Evolutionary conservation across 257 asterid species (phyloP), one percentile per base, ranked within the genome.

Genomic region (Petunia axillaris): DNA sequence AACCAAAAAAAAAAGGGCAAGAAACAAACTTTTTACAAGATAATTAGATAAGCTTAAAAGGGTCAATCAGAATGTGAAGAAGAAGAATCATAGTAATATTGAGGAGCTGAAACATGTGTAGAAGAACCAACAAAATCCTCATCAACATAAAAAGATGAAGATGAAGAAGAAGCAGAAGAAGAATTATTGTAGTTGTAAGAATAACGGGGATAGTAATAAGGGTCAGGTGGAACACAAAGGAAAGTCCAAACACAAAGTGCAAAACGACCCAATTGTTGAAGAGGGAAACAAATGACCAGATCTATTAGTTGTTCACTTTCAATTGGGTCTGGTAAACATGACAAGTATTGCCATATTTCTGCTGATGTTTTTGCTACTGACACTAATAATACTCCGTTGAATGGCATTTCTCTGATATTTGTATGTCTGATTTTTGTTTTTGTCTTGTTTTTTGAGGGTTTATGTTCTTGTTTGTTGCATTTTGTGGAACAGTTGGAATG

Each of bases 221-320:
- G 86, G 59, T 83, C 68, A 3, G 89, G 86, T 2, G 89, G 82
- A 52, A 86, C 81, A 40, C 91, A 88, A 39, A 88, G 88, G 77
- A 79, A 88, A 58, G 86, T 87, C 91, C 90, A 88, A 37, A 86
- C 53, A 79, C 60, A 83, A 78, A 83, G 85, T 14, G 79, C 84
- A 84, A 84, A 82, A 0, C 89, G 84, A 13, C 92, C 89, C 50
- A 88, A 73, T 79, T 83, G 89, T 75, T 79, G 90, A 36, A 87
- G 84, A 54, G 92, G 92, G 84, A 86, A 88, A 54, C 87, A 85
- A 79, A 88, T 39, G 4, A 85, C 89, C 75, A 88, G 80, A 82
- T 88, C 92, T 76, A 88, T 40, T 58, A 88, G 76, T 78, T 87
- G 87, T 1, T 78, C 87, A 79, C 87, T 79, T 78, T 85, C 74